These are phyloP conservation scores for Cordyceps militaris DNA, from an alignment of 2,329 filamentous ascomycete genomes.

Conservation along the genomic window DNA sequence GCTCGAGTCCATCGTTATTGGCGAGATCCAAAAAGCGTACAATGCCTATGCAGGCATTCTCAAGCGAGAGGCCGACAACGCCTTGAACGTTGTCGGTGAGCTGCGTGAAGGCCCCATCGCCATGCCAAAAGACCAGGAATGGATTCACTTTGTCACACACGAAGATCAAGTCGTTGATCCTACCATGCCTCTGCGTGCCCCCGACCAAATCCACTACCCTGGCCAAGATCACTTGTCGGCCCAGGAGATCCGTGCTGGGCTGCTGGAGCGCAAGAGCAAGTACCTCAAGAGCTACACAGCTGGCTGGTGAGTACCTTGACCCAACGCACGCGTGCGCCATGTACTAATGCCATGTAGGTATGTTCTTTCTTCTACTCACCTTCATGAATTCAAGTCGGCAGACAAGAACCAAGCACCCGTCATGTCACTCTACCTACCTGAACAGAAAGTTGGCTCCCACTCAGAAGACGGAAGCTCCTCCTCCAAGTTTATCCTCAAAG, in stretches of 20 bases:
- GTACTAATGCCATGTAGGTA: slow-evolving; percentile 54
- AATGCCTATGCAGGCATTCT: slow-evolving; percentile 88
- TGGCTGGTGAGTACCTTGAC: slow-evolving; percentile 62
- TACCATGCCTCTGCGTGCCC: slow-evolving; percentile 64
- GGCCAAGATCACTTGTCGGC: slow-evolving; percentile 78
- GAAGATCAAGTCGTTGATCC: slow-evolving; percentile 87
- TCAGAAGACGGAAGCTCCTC: slow-evolving; percentile 76
- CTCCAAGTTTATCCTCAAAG: slow-evolving; percentile 97
- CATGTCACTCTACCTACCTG: slow-evolving; percentile 92
- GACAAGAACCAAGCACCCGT: slow-evolving; percentile 86
- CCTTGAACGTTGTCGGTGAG: slow-evolving; percentile 70
- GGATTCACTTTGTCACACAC: slow-evolving; percentile 71
- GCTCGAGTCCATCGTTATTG: slow-evolving; percentile 91
- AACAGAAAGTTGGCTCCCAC: slow-evolving; percentile 92
- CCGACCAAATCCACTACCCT: slow-evolving; percentile 83
- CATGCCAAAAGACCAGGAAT: slow-evolving; percentile 94
- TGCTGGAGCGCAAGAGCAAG: slow-evolving; percentile 96
- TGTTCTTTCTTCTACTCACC: slow-evolving; percentile 88
- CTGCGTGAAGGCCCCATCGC: slow-evolving; percentile 77
- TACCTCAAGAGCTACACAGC: slow-evolving; percentile 96
- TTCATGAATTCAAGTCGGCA: slow-evolving; percentile 98
- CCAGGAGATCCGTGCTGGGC: slow-evolving; percentile 79
- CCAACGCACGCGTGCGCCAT: neutral
- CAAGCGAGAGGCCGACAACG: slow-evolving; percentile 81
- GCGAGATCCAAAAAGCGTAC: slow-evolving; percentile 96